Conservation (phyloP, 345 rosid species). For the Carallia pectinifolia region DNA sequence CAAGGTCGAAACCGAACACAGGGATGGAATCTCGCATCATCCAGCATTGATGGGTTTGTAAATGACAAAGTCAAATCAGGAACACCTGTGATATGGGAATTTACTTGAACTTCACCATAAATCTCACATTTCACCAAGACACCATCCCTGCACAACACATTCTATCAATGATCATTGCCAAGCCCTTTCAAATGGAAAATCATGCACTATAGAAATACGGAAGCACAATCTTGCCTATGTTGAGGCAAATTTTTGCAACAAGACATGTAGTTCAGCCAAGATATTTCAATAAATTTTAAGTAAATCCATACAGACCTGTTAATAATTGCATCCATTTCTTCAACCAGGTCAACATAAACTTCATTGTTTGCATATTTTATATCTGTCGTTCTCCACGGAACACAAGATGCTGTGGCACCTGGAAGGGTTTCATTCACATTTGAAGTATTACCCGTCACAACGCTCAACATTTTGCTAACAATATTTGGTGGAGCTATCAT, state of each 20-base stretch:
- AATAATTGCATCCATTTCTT: conserved; percentile 88
- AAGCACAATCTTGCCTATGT: neutral
- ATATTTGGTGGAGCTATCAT: conserved; percentile 95
- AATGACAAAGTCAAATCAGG: conserved; percentile 93
- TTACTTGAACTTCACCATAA: conserved; percentile 85
- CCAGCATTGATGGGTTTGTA: conserved; percentile 70
- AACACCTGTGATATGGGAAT: conserved; percentile 84
- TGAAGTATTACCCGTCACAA: conserved; percentile 86
- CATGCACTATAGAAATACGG: neutral
- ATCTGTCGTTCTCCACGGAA: conserved; percentile 90
- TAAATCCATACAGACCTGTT: conserved; percentile 50
- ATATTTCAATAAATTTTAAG: neutral
- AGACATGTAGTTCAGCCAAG: too few species aligned
- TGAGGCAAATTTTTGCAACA: too few species aligned
- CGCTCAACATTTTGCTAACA: conserved; percentile 88
- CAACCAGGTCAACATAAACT: conserved; percentile 88
- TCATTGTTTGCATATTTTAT: conserved; percentile 81
- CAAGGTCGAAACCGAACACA: conserved; percentile 94
- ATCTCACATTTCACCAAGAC: conserved; percentile 62
- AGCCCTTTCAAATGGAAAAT: conserved; percentile 13
- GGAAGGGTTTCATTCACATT: conserved; percentile 83
- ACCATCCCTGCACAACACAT: conserved; percentile 53
- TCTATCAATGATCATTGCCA: conserved; percentile 10
- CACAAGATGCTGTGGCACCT: conserved; percentile 78
- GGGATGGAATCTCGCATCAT: conserved; percentile 86